These are phyloP conservation scores for Takakia lepidozioides DNA, from an alignment of 225 moss, liverwort and hornwort genomes.

Conservation along the genomic window DNA sequence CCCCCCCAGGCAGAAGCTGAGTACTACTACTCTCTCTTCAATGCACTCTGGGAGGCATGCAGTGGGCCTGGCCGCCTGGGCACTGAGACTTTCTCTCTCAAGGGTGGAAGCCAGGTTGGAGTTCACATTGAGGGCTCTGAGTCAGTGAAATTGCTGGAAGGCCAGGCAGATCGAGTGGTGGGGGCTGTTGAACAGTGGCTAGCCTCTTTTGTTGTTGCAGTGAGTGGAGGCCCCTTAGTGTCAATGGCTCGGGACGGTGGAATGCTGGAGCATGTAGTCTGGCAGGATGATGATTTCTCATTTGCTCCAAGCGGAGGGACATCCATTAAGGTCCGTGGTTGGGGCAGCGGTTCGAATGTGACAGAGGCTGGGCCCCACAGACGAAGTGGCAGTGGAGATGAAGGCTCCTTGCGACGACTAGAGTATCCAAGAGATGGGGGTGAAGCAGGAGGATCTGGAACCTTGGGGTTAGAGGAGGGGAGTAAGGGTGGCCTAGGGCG, in stretches of 20 bases:
- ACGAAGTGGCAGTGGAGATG: conserved; percentile 8
- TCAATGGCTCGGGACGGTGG: conserved; percentile 64
- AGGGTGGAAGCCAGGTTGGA: conserved; percentile 37
- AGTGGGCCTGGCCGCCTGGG: conserved; percentile 81
- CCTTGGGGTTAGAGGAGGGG: conserved; percentile 29
- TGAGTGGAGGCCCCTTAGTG: conserved; percentile 61
- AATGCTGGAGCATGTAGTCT: conserved; percentile 51
- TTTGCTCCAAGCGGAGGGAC: conserved; percentile 19
- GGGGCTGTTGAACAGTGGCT: conserved; percentile 81
- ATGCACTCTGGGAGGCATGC: conserved; percentile 86
- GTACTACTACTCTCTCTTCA: conserved; percentile 63
- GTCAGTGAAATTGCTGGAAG: conserved; percentile 94
- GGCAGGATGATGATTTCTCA: conserved; percentile 37
- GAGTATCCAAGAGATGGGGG: conserved; percentile 51
- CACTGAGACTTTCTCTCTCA: conserved; percentile 64
- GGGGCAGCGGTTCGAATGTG: conserved; percentile 6
- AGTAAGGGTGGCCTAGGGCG: conserved; percentile 57
- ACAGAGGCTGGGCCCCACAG: no score
- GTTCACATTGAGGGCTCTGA: conserved; percentile 78
- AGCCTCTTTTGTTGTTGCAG: conserved; percentile 74
- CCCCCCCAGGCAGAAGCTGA: conserved; percentile 29
- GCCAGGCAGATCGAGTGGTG: conserved; percentile 86
- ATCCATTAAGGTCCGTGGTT: no score
- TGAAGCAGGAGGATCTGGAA: conserved; percentile 25
- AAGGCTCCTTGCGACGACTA: conserved; percentile 18